Conservation (phyloP, 176 grass and related monocot species). For the Oryza nivara region DNA sequence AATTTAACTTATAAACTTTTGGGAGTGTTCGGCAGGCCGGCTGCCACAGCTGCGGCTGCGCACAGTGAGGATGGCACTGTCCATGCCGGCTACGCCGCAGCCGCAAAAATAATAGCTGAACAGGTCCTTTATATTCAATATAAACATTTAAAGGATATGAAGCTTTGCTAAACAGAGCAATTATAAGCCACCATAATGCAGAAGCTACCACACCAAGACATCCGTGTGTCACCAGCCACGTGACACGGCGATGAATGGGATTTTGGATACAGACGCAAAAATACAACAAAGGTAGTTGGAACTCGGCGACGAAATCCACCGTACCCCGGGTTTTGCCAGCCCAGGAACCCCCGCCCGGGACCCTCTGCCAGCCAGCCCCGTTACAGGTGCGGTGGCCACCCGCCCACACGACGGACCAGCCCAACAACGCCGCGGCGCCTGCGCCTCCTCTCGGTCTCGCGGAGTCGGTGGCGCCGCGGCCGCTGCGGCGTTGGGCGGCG, state of each 20-base stretch:
- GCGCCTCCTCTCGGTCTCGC: not conserved
- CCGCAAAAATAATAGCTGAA: too few relatives aligned
- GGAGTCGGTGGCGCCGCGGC: not conserved
- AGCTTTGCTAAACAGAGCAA: too few relatives aligned
- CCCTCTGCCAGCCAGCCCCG: constrained; percentile 5
- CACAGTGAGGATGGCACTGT: too few relatives aligned
- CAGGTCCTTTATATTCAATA: too few relatives aligned
- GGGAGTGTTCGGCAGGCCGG: too few relatives aligned
- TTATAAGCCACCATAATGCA: not conserved
- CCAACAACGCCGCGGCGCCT: not conserved
- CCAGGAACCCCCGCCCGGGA: constrained; percentile 41
- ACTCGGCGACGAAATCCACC: constrained; percentile 19
- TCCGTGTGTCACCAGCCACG: not conserved
- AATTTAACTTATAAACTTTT: too few relatives aligned
- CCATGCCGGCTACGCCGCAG: too few relatives aligned
- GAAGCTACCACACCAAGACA: not conserved
- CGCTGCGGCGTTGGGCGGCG: not conserved
- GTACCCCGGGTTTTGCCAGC: constrained; percentile 19
- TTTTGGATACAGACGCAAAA: not conserved
- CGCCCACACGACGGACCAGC: not conserved
- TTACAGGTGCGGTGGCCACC: not conserved
- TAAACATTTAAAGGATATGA: too few relatives aligned
- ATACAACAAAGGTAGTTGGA: constrained; percentile 16
- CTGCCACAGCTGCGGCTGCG: too few relatives aligned
- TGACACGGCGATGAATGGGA: not conserved